These are phyloP conservation scores for Cinnamomum chago DNA, from an alignment of 164 flowering plant species.

Conservation along the genomic window DNA sequence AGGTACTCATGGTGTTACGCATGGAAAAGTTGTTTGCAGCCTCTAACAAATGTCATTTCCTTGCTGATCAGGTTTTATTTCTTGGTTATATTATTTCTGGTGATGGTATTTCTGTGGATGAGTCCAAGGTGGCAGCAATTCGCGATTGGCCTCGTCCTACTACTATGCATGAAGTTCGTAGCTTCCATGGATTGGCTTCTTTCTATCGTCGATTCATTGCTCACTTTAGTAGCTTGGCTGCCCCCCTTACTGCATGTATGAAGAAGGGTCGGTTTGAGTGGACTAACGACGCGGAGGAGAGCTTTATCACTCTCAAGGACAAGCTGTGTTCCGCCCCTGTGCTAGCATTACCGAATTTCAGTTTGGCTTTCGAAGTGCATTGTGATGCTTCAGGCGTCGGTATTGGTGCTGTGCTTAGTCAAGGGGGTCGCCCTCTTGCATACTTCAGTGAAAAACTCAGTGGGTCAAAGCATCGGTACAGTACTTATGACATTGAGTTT, in stretches of 20 bases:
- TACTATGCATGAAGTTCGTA: no score
- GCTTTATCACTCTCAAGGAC: background rate
- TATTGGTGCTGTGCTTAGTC: background rate
- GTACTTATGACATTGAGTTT: background rate
- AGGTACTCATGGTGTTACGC: background rate
- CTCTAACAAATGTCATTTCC: background rate
- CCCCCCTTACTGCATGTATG: background rate
- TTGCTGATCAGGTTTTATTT: background rate
- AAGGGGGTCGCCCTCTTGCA: background rate
- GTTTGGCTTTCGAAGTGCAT: background rate
- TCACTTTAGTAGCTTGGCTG: background rate
- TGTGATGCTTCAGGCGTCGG: background rate
- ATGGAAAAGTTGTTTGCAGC: background rate
- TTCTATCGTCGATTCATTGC: background rate
- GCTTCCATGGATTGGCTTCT: slow-evolving; percentile 2
- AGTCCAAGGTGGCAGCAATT: no score
- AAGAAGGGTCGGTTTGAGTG: background rate
- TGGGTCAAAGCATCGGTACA: background rate
- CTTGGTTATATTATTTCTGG: background rate
- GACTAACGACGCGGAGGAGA: background rate
- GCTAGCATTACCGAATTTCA: background rate
- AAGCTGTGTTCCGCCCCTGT: background rate
- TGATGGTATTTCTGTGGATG: no score
- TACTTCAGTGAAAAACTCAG: background rate
- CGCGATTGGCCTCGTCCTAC: no score